Conservation (phyloP, 164 flowering plant species). For the Vitis rupestris region DNA sequence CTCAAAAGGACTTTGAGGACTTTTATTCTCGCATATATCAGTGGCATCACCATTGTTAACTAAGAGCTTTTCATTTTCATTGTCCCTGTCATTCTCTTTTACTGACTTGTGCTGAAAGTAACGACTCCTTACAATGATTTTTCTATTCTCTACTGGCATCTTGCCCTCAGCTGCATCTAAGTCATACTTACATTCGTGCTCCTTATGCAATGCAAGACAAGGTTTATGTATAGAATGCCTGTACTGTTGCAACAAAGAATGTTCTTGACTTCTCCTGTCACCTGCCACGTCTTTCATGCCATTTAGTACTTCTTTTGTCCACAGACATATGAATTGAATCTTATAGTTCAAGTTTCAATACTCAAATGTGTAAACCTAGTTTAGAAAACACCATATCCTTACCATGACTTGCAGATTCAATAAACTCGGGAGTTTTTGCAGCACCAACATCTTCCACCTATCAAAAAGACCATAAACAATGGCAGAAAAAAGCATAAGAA, state of each 20-base stretch:
- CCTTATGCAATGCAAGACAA: slow-evolving; percentile 36
- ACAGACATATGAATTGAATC: slow-evolving; percentile 1
- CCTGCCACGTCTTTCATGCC: slow-evolving; percentile 15
- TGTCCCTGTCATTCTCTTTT: slow-evolving; percentile 23
- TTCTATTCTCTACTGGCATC: slow-evolving; percentile 26
- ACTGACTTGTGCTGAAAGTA: slow-evolving; percentile 49
- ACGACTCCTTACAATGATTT: slow-evolving; percentile 48
- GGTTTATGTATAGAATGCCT: slow-evolving; percentile 34
- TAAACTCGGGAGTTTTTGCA: slow-evolving; percentile 16
- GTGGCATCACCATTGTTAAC: slow-evolving; percentile 15
- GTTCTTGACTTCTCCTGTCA: slow-evolving; percentile 15
- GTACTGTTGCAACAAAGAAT: slow-evolving; percentile 25
- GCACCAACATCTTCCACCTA: slow-evolving; percentile 36
- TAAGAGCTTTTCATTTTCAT: slow-evolving; percentile 20
- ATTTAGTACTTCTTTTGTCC: slow-evolving; percentile 8
- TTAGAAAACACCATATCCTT: slow-evolving; percentile 11
- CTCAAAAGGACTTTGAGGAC: slow-evolving; percentile 8
- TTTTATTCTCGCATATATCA: slow-evolving; percentile 10
- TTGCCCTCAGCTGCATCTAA: slow-evolving; percentile 26
- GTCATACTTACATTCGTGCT: slow-evolving; percentile 17
- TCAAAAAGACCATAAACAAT: background rate
- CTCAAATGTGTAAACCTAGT: background rate
- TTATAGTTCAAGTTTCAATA: background rate
- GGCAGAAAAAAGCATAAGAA: slow-evolving; percentile 3
- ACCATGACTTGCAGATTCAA: slow-evolving; percentile 36